Conservation (phyloP, 192 early-diverging fungal species). For the Chytriomyces hyalinus region DNA sequence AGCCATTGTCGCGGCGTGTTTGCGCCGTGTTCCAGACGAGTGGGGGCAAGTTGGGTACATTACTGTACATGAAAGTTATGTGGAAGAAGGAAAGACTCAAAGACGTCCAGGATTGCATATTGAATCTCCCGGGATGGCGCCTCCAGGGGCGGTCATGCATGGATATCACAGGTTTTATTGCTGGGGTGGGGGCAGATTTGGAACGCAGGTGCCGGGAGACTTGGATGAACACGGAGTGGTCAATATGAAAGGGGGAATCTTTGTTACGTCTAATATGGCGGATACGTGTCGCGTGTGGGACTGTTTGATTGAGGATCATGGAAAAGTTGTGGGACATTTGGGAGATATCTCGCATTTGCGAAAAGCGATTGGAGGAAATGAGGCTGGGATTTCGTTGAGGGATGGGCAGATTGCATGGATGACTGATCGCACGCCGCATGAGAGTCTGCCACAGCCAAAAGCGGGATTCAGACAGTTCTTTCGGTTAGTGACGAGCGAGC, state of each 20-base stretch:
- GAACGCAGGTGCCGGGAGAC: background rate
- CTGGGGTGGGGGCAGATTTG: background rate
- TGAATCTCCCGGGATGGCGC: slow-evolving; percentile 8
- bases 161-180: slow-evolving; percentile 8
- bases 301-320: slow-evolving; percentile 6
- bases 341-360: slow-evolving; percentile 8
- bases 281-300: slow-evolving; percentile 5
- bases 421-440: slow-evolving; percentile 17
- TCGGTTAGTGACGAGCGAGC: background rate
- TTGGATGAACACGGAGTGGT: background rate
- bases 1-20: background rate
- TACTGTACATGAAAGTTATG: slow-evolving; percentile 6
- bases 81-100: slow-evolving; percentile 4
- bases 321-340: background rate
- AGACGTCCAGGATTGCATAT: slow-evolving; percentile 2
- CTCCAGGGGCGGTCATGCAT: background rate
- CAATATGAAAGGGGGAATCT: slow-evolving; percentile 14
- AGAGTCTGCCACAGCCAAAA: slow-evolving; percentile 3
- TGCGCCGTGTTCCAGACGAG: background rate
- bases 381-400: background rate
- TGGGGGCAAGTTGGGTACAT: slow-evolving; percentile 10
- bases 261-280: background rate
- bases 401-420: background rate
- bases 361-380: background rate
- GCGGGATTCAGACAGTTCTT: slow-evolving; percentile 18